These are phyloP conservation scores for Piper longum DNA, from an alignment of 164 flowering plant species.

Conservation along the genomic window DNA sequence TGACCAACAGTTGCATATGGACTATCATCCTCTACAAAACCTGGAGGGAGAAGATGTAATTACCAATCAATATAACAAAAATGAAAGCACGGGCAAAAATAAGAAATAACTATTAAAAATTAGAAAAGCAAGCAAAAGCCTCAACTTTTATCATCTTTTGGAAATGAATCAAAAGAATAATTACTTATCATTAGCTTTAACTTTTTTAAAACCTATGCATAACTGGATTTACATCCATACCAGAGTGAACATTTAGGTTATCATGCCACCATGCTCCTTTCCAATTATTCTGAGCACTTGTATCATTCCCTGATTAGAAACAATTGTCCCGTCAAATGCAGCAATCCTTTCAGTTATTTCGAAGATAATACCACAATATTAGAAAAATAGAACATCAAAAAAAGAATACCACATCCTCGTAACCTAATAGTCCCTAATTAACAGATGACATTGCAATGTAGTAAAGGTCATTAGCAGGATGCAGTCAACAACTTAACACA, in stretches of 20 bases:
- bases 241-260: slow-evolving; percentile 54
- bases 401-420: too few species aligned
- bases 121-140: too few species aligned
- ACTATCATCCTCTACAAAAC: slow-evolving; percentile 79
- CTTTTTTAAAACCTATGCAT: background rate
- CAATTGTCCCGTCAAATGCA: background rate
- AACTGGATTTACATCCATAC: slow-evolving; percentile 16
- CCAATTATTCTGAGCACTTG: slow-evolving; percentile 88
- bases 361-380: background rate
- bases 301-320: slow-evolving; percentile 51
- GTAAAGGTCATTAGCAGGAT: too few species aligned
- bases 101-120: too few species aligned
- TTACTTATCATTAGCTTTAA: background rate
- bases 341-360: background rate
- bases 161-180: too few species aligned
- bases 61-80: background rate
- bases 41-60: slow-evolving; percentile 20
- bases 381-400: too few species aligned
- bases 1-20: slow-evolving; percentile 51
- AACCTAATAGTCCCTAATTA: too few species aligned
- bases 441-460: too few species aligned
- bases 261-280: slow-evolving; percentile 99
- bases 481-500: background rate
- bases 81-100: background rate
- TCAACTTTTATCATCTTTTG: too few species aligned